phyloP scores from a whole-genome alignment of 2,329 filamentous ascomycete species.

The Ambrosiella beaveri region DNA sequence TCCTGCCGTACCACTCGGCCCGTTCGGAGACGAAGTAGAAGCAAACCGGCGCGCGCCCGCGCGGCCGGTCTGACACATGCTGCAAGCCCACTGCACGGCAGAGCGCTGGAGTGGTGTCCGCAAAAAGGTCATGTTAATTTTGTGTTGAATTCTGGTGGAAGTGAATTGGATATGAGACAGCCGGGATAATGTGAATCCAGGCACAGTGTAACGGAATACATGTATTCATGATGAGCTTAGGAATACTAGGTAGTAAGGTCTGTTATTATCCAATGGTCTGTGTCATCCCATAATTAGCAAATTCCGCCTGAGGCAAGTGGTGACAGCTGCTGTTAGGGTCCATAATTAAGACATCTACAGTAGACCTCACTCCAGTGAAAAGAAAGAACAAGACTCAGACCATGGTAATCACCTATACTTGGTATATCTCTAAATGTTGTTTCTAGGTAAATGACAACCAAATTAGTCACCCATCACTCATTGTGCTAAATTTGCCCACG shows the following conservation, averaged over 20 bases:
- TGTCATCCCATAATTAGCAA: constrained; percentile 1
- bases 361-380: neutral
- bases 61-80: constrained; percentile 11
- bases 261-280: constrained; percentile 1
- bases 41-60: constrained; percentile 10
- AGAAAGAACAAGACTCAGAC: neutral
- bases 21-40: constrained; percentile 7
- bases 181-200: neutral
- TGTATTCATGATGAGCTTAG: neutral
- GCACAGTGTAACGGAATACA: neutral
- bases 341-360: neutral
- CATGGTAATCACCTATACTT: neutral
- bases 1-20: neutral
- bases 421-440: no score
- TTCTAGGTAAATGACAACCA: no score
- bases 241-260: neutral
- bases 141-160: neutral
- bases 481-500: no score
- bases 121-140: constrained; percentile 10
- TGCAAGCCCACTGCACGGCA: constrained; percentile 7
- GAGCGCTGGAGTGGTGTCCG: constrained; percentile 10
- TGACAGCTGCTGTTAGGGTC: neutral
- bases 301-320: neutral
- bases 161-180: neutral
- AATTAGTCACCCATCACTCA: no score